Base-by-base conservation (phyloP, 2,329 filamentous ascomycete genomes). In the Pseudocercospora musae region DNA sequence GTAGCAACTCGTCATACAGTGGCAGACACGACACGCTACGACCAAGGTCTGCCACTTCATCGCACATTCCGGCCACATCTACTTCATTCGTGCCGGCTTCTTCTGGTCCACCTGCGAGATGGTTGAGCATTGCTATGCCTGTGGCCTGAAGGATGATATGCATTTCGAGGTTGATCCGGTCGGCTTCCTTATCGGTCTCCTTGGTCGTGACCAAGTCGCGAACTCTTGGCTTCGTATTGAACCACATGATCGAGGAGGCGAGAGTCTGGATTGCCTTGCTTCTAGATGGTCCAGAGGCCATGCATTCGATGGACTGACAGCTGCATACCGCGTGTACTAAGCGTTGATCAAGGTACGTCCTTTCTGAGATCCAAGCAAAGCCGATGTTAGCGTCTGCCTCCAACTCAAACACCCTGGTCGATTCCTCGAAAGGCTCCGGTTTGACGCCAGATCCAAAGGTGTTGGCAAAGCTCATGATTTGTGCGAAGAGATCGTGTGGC, bases 101-200 rank as follows among this genome's bases (percentile, higher is more conserved):
- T 31, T 62, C 29, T 21, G 49, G 44, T 15, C 48, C 52, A 9
- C 44, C 55, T 9, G 58, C 50, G 23, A 66, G 57, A 20, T 52
- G 55, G n/a, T 63, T 61, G 31, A 64, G 37, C 57, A 66, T 53
- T 5, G 59, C 60, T 8, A 62, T 56, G 18, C 62, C 64, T 1
- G 64, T 57, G 3, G 59, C 59, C 33, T 66, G 64, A 13, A 66
- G 59, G 37, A 66, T 62, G 13, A 62, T 59, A 48, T 66, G 64
- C 52, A 64, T 54, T 48, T 61, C 56, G 21, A 66, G 52, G 23
- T 62, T 62, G 49, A 62, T 49, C 5, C 62, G 61, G 40, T 66
- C 64, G 21, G 56, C 64, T 29, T 63, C 57, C 37, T 54, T 54
- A n/a, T 54, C 31, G 54, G 46, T 62, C 54, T 62, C 54, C 21